Base-by-base conservation (phyloP, 75 land plant genomes). In the Sequoiadendron giganteum region DNA sequence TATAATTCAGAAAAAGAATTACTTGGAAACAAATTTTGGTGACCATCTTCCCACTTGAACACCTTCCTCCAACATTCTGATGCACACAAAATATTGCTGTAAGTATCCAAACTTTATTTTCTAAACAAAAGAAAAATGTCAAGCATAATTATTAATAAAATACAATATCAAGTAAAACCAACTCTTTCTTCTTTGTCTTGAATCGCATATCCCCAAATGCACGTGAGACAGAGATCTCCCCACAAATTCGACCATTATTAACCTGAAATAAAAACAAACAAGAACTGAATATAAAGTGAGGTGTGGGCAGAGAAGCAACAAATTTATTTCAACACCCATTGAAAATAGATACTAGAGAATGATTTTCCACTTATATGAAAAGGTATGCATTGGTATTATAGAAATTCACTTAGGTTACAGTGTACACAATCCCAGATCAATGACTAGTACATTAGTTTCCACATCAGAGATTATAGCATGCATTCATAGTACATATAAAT, bases 201-300 rank as follows among this genome's bases (percentile, higher is more conserved):
- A 97, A 97, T 5, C 93, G 93, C 36, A 92, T 86, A 86, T 98
- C 99, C 77, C 99, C 99, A 95, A 98, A 97, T 87, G 99, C 96
- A 91, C 99, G 99, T 11, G 99, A 97, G 11, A 98, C 99, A 84
- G 99, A 92, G 18, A 98, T 95, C 83, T 93, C 94, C 25, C 97
- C 97, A 92, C 99, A 98, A 54, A 98, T 95, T 85, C 99, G 91
- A 32, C 99, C 99, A 90, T 98, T 91, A 77, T 76, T 91, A 84
- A 98, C 92, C 99, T 98, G 88, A 25, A 86, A 79, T 83, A 48
- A 73, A 48, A 65, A 72, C 1, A 68, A 87, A 52, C 40, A 84
- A 48, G 28, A 82, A 9, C 13, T 82, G n/a, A 65, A 65, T 65
- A 65, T 82, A 47, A 19, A 47, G 54, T 28, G 34, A 45, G n/a